Base-by-base conservation (phyloP, 495 filamentous ascomycete species). In the Lichina pygmaea region DNA sequence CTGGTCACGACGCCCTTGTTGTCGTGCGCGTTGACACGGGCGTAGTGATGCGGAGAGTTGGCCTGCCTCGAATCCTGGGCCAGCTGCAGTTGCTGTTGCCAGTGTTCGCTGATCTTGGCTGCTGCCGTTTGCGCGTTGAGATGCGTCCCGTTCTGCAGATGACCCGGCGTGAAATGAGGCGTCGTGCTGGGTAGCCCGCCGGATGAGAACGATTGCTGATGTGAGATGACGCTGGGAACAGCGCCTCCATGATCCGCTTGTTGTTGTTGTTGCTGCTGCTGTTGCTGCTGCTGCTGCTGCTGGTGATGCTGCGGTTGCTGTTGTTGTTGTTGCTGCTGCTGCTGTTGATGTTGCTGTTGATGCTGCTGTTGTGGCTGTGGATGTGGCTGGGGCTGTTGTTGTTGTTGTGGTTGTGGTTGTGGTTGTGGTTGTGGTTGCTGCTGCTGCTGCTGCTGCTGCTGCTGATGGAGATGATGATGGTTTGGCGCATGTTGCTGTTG, bases 31-130 rank as follows among this genome's bases (percentile, higher is more conserved):
- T 67, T 66, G 2, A 62, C 52, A 38, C 70, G 53, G 8, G 70
- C 70, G 51, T 65, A 72, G 52, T 69, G 65, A 60, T 76, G 71
- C 59, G 81, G 59, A 58, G 68, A 66, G 40, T 59, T 70, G 24
- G 71, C 66, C 62, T 62, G 69, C 54, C 69, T 75, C 54, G 81
- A 72, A 47, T 83, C 75, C 33, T 77, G 75, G 46, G 72, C 73
- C 44, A 89, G 62, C 47, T 78, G 77, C 42, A 93, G 60, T 56
- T 99, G 89, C 53, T 84, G 75, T 46, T 75, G 73, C 85, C 85
- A 94, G 55, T 92, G 77, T 51, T 91, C 84, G 49, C 66, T 81
- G 53, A 76, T 70, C 17, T 75, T 73, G 42, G 62, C 65, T 33
- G 71, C 54, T 9, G 65, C 70, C 40, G 65, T 65, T 48, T 75